Conservation (phyloP, 306 rosid genomes). For the Cucurbita argyrosperma region DNA sequence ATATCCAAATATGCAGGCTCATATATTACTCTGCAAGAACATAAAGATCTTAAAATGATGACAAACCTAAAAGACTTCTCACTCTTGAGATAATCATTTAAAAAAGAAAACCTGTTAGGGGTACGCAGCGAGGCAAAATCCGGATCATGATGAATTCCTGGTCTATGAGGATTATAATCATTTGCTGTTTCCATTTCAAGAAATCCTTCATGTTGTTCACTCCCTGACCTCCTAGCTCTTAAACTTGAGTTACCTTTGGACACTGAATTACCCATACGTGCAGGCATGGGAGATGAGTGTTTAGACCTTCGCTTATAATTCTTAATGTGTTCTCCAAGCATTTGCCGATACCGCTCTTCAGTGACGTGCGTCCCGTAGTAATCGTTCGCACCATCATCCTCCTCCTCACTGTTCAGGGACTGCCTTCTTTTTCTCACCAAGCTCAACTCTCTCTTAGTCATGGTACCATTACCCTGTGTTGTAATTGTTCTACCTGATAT, state of each 20-base stretch:
- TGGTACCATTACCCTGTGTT: slow-evolving; percentile 44
- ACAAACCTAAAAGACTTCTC: neutral
- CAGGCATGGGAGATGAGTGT: slow-evolving; percentile 52
- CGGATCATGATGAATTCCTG: slow-evolving; percentile 37
- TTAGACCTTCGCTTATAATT: slow-evolving; percentile 77
- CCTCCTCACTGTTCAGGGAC: slow-evolving; percentile 52
- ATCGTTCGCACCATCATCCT: slow-evolving; percentile 47
- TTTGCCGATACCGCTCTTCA: slow-evolving; percentile 74
- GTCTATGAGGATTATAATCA: slow-evolving; percentile 38
- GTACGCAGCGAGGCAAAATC: slow-evolving; percentile 24
- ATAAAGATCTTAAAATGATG: neutral
- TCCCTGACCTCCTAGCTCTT: slow-evolving; percentile 49
- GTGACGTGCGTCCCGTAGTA: slow-evolving; percentile 39
- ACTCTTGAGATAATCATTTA: neutral
- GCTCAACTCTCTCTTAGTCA: slow-evolving; percentile 39
- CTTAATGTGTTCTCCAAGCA: slow-evolving; percentile 92
- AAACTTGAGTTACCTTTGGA: slow-evolving; percentile 28
- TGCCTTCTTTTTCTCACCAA: slow-evolving; percentile 44
- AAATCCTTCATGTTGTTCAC: slow-evolving; percentile 40
- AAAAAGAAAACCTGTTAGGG: slow-evolving; percentile 45
- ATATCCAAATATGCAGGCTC: slow-evolving; percentile 84
- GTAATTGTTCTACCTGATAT: slow-evolving; percentile 39
- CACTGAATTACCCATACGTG: slow-evolving; percentile 25
- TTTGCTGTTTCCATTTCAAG: slow-evolving; percentile 41
- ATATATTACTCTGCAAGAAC: slow-evolving; percentile 46